Conservation (phyloP, 768 basidiomycete species). For the Amanita rubescens region DNA sequence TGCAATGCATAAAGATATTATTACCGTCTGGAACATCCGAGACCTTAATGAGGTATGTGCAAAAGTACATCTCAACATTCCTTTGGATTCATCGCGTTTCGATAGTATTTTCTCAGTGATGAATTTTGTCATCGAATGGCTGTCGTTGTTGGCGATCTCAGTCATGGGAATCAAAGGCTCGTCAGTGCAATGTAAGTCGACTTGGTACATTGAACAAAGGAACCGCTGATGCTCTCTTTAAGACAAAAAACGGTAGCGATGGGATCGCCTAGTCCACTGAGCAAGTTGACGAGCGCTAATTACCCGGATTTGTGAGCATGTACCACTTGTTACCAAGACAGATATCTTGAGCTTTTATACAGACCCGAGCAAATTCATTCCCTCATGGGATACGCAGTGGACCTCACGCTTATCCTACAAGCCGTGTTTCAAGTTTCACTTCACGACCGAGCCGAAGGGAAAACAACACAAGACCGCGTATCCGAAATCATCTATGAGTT, state of each 20-base stretch:
- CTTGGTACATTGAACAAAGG: background rate
- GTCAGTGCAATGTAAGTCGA: background rate
- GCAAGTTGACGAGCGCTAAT: background rate
- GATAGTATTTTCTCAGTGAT: background rate
- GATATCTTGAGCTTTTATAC: background rate
- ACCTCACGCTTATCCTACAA: background rate
- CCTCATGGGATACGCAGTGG: background rate
- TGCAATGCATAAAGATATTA: background rate
- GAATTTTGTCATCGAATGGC: background rate
- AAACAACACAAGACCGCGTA: background rate
- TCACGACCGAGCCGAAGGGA: background rate
- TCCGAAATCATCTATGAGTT: background rate
- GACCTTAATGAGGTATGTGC: background rate
- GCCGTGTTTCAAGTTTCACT: background rate
- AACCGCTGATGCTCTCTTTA: background rate
- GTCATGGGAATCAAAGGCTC: background rate
- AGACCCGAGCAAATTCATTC: background rate
- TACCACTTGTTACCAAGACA: background rate
- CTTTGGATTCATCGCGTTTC: background rate
- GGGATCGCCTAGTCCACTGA: background rate
- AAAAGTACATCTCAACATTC: background rate
- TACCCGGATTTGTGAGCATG: background rate
- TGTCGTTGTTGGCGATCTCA: background rate
- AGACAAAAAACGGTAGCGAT: background rate
- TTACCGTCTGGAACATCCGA: conserved; percentile 2